A percentile compares a stretch with the other conserved stretches of the same genome.
phyloP scores from a whole-genome alignment of 176 grass and related monocot genomes.

The Eragrostis nindensis region DNA sequence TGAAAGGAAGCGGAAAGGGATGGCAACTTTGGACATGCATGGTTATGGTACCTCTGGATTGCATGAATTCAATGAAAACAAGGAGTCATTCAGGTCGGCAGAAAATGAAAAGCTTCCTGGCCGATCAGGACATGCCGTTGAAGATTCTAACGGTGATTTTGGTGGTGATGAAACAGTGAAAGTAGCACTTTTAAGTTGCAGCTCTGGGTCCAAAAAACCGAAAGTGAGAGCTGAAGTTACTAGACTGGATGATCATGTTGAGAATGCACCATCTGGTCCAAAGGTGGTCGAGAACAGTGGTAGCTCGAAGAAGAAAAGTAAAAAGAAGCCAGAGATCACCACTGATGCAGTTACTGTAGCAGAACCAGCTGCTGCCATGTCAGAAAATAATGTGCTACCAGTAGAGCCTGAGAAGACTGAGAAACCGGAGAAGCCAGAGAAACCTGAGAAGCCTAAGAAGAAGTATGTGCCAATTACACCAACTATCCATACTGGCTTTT shows the following conservation, averaged over 20 bases:
- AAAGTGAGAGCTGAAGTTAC: constrained; percentile 66
- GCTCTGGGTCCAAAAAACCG: constrained; percentile 58
- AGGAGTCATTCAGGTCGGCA: constrained; percentile 36
- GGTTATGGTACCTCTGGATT: constrained; percentile 48
- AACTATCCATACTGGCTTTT: constrained; percentile 94
- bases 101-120: constrained; percentile 44
- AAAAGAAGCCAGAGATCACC: constrained; percentile 69
- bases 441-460: constrained; percentile 82
- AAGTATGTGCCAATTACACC: constrained; percentile 87
- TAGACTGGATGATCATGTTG: constrained; percentile 49
- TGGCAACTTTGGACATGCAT: constrained; percentile 42
- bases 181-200: constrained; percentile 49
- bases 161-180: constrained; percentile 49
- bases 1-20: constrained; percentile 73
- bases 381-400: constrained; percentile 47
- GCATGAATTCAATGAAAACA: constrained; percentile 46
- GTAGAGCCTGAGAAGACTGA: constrained; percentile 69
- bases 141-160: constrained; percentile 50
- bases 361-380: constrained; percentile 44
- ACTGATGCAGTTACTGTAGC: constrained; percentile 42
- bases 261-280: constrained; percentile 46
- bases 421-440: constrained; percentile 34
- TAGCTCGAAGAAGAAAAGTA: constrained; percentile 85
- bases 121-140: constrained; percentile 42
- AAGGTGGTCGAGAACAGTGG: constrained; percentile 46